Evolutionary conservation across 805 yeast species (phyloP).

Genomic region (Hagleromyces aurorensis): DNA sequence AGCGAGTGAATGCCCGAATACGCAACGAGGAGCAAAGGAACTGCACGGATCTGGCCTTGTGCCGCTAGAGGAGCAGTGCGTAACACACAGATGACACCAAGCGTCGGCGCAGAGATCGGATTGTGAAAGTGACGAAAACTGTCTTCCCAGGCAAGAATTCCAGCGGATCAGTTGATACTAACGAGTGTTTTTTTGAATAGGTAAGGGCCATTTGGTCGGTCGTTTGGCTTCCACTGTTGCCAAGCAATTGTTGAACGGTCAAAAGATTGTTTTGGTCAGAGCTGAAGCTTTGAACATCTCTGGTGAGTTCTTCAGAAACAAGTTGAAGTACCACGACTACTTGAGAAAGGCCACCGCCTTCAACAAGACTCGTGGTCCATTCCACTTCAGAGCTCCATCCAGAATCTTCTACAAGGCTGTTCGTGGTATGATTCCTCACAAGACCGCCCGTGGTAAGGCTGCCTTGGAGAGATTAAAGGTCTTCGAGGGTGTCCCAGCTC

Average conservation of each 20-base stretch:
- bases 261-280: constrained; percentile 95
- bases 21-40: too few relatives aligned
- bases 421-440: constrained; percentile 99
- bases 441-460: constrained; percentile 99
- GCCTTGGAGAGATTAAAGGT: constrained; percentile 99
- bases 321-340: constrained; percentile 99
- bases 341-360: constrained; percentile 98
- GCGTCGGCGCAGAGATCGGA: too few relatives aligned
- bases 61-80: too few relatives aligned
- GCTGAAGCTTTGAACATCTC: constrained; percentile 97
- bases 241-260: constrained; percentile 97
- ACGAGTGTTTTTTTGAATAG: constrained; percentile 27
- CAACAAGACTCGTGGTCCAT: constrained; percentile 99
- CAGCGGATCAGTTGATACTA: too few relatives aligned
- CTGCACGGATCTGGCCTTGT: too few relatives aligned
- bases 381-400: constrained; percentile 99
- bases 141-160: neutral
- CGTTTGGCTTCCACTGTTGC: constrained; percentile 98
- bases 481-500: constrained; percentile 99
- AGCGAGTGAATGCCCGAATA: too few relatives aligned
- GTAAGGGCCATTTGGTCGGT: constrained; percentile 99
- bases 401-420: constrained; percentile 99
- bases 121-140: neutral
- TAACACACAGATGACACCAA: too few relatives aligned
- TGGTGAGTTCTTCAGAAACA: constrained; percentile 99